phyloP scores from a whole-genome alignment of 345 rosid genomes.

The Camelina hispida region DNA sequence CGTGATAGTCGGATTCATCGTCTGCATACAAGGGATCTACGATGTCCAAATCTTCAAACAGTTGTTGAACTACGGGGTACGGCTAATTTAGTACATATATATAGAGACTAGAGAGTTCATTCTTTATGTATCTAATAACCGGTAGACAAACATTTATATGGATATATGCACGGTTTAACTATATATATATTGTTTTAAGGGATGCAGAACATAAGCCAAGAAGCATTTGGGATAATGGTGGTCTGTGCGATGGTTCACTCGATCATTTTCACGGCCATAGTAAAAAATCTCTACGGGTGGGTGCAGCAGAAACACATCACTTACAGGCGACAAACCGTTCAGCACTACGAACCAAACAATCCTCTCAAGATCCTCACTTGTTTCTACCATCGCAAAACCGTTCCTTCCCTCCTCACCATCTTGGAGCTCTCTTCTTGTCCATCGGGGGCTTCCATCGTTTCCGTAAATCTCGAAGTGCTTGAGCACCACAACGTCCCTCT shows the following conservation, averaged over 20 bases:
- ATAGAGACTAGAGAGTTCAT: background rate
- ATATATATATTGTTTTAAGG: background rate
- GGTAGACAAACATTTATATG: too few species aligned
- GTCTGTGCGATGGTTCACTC: slow-evolving; percentile 29
- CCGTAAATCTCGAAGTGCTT: slow-evolving; percentile 44
- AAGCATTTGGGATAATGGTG: slow-evolving; percentile 43
- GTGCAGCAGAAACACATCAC: slow-evolving; percentile 41
- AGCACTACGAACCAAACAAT: slow-evolving; percentile 9
- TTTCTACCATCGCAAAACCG: slow-evolving; percentile 35
- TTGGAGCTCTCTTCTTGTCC: slow-evolving; percentile 44
- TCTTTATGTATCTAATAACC: too few species aligned
- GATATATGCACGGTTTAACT: too few species aligned
- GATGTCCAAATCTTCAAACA: slow-evolving; percentile 43
- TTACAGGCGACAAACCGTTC: slow-evolving; percentile 36
- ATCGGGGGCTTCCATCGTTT: slow-evolving; percentile 18
- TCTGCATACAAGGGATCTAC: slow-evolving; percentile 48
- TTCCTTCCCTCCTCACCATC: slow-evolving; percentile 41
- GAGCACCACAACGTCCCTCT: slow-evolving; percentile 25
- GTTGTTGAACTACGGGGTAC: slow-evolving; percentile 25
- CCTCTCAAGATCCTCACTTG: slow-evolving; percentile 48
- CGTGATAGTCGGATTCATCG: slow-evolving; percentile 39
- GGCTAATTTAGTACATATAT: background rate
- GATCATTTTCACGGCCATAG: slow-evolving; percentile 30
- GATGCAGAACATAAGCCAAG: slow-evolving; percentile 35
- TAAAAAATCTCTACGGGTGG: slow-evolving; percentile 41